These are phyloP conservation scores for Verticillium zaregamsianum DNA, from an alignment of 2,329 filamentous ascomycete species.

Conservation along the genomic window DNA sequence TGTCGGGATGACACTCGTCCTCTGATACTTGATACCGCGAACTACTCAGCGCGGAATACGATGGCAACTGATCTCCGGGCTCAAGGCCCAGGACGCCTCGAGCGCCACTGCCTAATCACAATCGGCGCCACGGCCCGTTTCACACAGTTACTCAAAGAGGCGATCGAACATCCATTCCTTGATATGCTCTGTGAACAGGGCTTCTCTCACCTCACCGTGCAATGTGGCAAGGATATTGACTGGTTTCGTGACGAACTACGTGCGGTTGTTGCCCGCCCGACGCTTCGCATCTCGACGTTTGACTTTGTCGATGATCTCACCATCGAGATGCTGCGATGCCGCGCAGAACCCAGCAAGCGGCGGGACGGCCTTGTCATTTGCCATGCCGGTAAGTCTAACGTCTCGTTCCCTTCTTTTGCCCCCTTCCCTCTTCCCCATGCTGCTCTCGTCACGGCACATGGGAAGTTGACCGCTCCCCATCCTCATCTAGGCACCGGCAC, in stretches of 20 bases:
- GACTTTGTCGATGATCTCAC: constrained; percentile 62
- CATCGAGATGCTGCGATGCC: constrained; percentile 53
- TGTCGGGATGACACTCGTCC: background rate
- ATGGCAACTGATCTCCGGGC: background rate
- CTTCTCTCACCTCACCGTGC: constrained; percentile 72
- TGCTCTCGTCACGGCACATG: no score
- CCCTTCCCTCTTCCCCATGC: no score
- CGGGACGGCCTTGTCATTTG: constrained; percentile 73
- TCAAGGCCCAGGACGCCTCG: background rate
- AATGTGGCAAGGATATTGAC: constrained; percentile 70
- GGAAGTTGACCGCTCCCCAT: background rate
- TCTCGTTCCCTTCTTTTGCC: background rate
- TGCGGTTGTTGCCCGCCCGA: background rate
- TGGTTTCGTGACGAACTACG: constrained; percentile 36
- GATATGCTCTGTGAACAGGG: constrained; percentile 48
- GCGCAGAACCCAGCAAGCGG: constrained; percentile 38
- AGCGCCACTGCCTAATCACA: constrained; percentile 70
- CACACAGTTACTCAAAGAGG: constrained; percentile 61
- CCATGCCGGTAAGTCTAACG: constrained; percentile 67
- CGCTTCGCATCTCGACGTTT: constrained; percentile 56
- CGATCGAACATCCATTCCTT: constrained; percentile 61
- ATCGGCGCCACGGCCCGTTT: constrained; percentile 91
- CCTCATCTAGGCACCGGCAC: constrained; percentile 70
- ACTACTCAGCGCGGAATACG: background rate
- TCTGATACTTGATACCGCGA: background rate